Base-by-base conservation (phyloP, 192 early-diverging fungal species). In the Podila clonocystis region DNA sequence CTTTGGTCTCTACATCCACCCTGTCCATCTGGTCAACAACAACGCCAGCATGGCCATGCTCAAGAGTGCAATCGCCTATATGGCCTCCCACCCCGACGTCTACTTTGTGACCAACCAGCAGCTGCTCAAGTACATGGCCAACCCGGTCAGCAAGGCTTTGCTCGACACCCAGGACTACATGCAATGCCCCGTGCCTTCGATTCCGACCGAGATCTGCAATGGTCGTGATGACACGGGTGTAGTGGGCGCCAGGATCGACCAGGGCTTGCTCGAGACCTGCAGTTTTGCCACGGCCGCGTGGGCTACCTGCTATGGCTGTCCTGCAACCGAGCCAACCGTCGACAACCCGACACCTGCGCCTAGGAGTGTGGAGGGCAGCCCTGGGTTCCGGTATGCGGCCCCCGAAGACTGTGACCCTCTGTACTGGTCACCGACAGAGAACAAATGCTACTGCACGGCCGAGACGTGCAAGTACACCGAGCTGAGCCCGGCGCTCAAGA, bases 91-190 rank as follows among this genome's bases (percentile, higher is more conserved):
- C 30, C 89, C 89, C 9, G 86, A 92, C 74, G 87, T 88, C 22
- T 92, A 89, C 85, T 89, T 92, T 76, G 86, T 92, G 33, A 92
- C 89, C 50, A 82, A 80, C 30, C 74, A 84, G 38, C 91, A 92
- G 58, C 28, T 92, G 17, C 73, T 92, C 30, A 76, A 87, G 70
- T 92, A 89, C 82, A 92, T 92, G 91, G 78, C 90, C 82, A 91
- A 92, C 72, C 91, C 91, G 31, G 91, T 92, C 13, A 88, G 88
- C 12, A 87, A 83, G 17, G 63, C 69, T 62, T 74, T 92, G 65
- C 82, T 92, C 20, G 85, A 68, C 34, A 63, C 36, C 20, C 89
- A 92, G 55, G 70, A 85, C 9, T 90, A 92, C 75, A 91, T 92
- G 87, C 67, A 82, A 45, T 91, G 91, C 67, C 59, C 67, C 26